Base-by-base conservation (phyloP, 768 basidiomycete species). In the Saitozyma sp. region DNA sequence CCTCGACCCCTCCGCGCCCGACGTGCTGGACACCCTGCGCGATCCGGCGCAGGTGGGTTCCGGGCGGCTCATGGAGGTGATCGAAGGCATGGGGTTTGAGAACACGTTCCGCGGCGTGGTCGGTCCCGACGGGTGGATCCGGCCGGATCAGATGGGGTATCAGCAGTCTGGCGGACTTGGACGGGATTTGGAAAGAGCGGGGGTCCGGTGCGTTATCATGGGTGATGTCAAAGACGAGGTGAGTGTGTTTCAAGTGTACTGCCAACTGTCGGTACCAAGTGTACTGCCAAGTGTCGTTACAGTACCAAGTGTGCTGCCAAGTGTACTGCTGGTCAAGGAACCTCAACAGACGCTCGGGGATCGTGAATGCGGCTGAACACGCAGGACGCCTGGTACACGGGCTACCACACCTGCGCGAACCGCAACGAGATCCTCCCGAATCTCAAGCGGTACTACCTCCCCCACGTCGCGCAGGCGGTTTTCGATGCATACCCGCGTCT, bases 221-320 rank as follows among this genome's bases (percentile, higher is more conserved):
- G 89, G 89, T 9, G 87, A 89, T 58, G 82, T 89, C 54, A 82
- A 81, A 14, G 88, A 90, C 67, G 89, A 90, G 75, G 90, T 89
- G 88, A 52, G 69, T 53, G 6, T 9, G 29, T 29, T 29, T 29
- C 29, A 29, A 29, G 29, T 29, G 29, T 29, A 29, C 29, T 29
- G 29, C 29, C 29, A 29, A 29, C 29, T 29, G 29, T 29, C 29
- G 29, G 2, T 29, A 29, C 29, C 29, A 29, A 29, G 29, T 29
- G 29, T 29, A 29, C 29, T 29, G 29, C 5, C 29, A 29, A 29
- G 29, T 29, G 29, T 29, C 29, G 2, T 29, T 29, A 29, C n/a
- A n/a, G n/a, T n/a, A n/a, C 29, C 29, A 29, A 29, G 5, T 29
- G 29, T 29, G 5, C 29, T 29, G 29, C 29, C 29, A 29, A 29